Base-by-base conservation (phyloP, 129 eudicot species). In the Pittosporum tobira region DNA sequence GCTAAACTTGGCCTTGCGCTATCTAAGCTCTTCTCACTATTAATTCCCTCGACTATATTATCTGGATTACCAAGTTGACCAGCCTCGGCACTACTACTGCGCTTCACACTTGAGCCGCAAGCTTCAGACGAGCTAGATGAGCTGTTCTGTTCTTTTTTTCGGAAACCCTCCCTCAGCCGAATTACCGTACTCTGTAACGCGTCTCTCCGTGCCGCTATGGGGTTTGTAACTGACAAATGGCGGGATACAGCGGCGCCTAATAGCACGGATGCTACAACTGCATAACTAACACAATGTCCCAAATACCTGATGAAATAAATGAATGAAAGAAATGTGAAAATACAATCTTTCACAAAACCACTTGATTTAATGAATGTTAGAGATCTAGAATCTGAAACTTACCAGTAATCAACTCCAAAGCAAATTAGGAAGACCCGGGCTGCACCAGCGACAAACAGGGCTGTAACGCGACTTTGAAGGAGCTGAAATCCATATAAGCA, bases 361-460 rank as follows among this genome's bases (percentile, higher is more conserved):
- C 59, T 12, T 34, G 34, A 4, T 6, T 48, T 11, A 42, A 63
- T 14, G 37, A 42, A 19, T 15, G 26, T 51, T 16, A 26, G 44
- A n/a, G 56, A 12, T 27, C 40, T 49, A 44, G 59, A 43, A 55
- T 4, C 45, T 40, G 60, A 48, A 51, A 71, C 88, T 62, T 70
- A 87, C 99, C 99, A 93, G 88, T 87, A 93, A 77, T 93, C 91
- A 57, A 87, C 96, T 64, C 99, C 99, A 64, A 93, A 93, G 70
- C 99, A 93, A n/a, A 93, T 93, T 59, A 93, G 84, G 73, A 93
- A 93, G 66, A 84, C 88, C 16, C 99, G 96, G 77, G 96, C 87
- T 62, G 79, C 46, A 49, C 99, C 99, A 46, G 99, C 99, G 73
- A 93, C 84, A 68, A 84, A 81, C 51, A 87, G 94, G 51, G 94